phyloP scores from a whole-genome alignment of 1,139 yeast species.

The Sugiyamaella grinbergsii region DNA sequence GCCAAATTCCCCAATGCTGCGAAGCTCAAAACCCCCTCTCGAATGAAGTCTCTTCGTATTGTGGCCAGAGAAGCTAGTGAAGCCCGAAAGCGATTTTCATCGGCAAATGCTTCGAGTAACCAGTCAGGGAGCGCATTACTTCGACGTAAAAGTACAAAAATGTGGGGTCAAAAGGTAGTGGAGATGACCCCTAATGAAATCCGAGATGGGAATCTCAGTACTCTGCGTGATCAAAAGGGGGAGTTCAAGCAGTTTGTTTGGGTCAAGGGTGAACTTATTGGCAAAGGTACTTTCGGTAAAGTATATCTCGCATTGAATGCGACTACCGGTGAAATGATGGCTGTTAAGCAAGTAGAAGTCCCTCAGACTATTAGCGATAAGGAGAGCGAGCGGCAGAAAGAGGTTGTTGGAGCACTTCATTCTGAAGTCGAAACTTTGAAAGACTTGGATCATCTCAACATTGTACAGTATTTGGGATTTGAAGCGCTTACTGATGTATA shows the following conservation, averaged over 20 bases:
- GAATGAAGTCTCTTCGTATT: constrained; percentile 86
- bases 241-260: constrained; percentile 86
- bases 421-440: constrained; percentile 94
- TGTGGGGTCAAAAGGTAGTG: constrained; percentile 96
- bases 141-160: constrained; percentile 80
- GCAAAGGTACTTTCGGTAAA: constrained; percentile 96
- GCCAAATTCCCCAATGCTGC: constrained; percentile 12
- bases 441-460: constrained; percentile 89
- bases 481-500: constrained; percentile 75
- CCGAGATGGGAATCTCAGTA: constrained; percentile 57
- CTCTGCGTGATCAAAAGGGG: constrained; percentile 63
- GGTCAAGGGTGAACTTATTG: constrained; percentile 97
- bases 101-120: constrained; percentile 18
- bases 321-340: constrained; percentile 98
- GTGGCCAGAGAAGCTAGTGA: constrained; percentile 91
- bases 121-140: constrained; percentile 43
- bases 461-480: constrained; percentile 93
- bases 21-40: constrained; percentile 33
- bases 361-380: constrained; percentile 53
- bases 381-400: constrained; percentile 49
- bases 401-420: constrained; percentile 78
- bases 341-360: constrained; percentile 90
- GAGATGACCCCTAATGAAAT: constrained; percentile 83
- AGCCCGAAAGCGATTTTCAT: constrained; percentile 49
- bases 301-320: constrained; percentile 91